Conservation (phyloP, 2,329 filamentous ascomycete species). For the Boeremia exigua region DNA sequence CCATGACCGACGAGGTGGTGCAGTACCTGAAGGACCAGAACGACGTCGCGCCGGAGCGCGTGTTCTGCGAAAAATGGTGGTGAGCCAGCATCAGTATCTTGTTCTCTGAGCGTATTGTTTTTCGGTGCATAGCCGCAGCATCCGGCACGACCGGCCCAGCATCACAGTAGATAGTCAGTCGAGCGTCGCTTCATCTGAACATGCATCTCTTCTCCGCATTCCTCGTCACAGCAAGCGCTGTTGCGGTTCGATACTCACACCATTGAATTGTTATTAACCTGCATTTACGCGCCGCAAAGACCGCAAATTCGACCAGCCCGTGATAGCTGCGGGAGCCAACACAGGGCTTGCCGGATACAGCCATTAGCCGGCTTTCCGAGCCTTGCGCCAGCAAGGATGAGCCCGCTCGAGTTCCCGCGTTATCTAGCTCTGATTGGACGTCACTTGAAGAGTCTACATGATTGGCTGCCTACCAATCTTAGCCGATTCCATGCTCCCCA, state of each 20-base stretch:
- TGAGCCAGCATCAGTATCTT: slow-evolving; percentile 25
- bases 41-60: slow-evolving; percentile 47
- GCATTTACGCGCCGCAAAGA: slow-evolving; percentile 36
- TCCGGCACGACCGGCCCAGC: background rate
- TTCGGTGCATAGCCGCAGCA: slow-evolving; percentile 2
- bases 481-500: no score
- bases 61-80: slow-evolving; percentile 62
- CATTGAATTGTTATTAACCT: slow-evolving; percentile 25
- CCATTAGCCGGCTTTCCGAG: slow-evolving; percentile 1
- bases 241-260: slow-evolving; percentile 29
- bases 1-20: slow-evolving; percentile 57
- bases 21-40: slow-evolving; percentile 47
- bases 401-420: slow-evolving; percentile 5
- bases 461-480: no score
- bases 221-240: slow-evolving; percentile 21
- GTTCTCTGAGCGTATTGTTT: slow-evolving; percentile 7
- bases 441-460: slow-evolving; percentile 5
- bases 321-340: slow-evolving; percentile 17
- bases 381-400: slow-evolving; percentile 9
- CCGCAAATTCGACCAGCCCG: slow-evolving; percentile 22
- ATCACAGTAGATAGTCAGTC: slow-evolving; percentile 17
- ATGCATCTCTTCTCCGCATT: slow-evolving; percentile 1
- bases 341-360: slow-evolving; percentile 7
- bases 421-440: slow-evolving; percentile 31
- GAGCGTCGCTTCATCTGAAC: slow-evolving; percentile 21